phyloP scores from a whole-genome alignment of 2,329 filamentous ascomycete genomes.

The Trichoderma lentiforme region DNA sequence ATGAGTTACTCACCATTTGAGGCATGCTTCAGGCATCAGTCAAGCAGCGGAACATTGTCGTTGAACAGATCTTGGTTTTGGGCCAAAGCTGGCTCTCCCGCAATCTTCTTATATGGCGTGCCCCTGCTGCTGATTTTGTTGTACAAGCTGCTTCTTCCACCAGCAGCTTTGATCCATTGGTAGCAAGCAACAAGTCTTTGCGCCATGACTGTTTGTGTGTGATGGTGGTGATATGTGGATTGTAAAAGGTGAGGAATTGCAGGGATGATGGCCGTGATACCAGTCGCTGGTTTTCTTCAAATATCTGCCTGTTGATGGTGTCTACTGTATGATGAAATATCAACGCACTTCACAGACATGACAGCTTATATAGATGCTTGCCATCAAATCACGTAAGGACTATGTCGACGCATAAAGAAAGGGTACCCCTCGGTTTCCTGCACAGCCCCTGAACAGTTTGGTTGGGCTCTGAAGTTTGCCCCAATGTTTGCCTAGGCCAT shows the following conservation, averaged over 20 bases:
- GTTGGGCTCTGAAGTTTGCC: slow-evolving; percentile 3
- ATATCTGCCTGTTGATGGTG: neutral
- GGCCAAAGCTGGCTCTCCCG: neutral
- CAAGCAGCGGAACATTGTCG: slow-evolving; percentile 16
- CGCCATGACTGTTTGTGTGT: slow-evolving; percentile 5
- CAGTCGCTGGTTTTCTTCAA: neutral
- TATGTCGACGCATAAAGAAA: neutral
- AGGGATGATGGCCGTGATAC: neutral
- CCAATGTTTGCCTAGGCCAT: slow-evolving; percentile 9
- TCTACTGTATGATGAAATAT: neutral
- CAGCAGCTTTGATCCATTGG: slow-evolving; percentile 17
- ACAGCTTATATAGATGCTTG: neutral
- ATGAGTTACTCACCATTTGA: neutral
- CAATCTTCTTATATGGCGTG: slow-evolving; percentile 9
- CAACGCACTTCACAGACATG: neutral
- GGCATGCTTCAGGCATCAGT: neutral
- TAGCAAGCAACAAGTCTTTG: slow-evolving; percentile 13
- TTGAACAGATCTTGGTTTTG: neutral
- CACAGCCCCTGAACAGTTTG: neutral
- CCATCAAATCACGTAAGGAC: neutral
- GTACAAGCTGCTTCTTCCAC: slow-evolving; percentile 6
- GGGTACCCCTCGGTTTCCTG: neutral
- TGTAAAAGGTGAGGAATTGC: neutral
- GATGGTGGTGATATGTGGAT: neutral
- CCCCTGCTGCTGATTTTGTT: slow-evolving; percentile 4